Evolutionary conservation across 1,284 basidiomycete genomes (phyloP), one percentile per base, ranked within the genome.

Genomic region (Moesziomyces aphidis): DNA sequence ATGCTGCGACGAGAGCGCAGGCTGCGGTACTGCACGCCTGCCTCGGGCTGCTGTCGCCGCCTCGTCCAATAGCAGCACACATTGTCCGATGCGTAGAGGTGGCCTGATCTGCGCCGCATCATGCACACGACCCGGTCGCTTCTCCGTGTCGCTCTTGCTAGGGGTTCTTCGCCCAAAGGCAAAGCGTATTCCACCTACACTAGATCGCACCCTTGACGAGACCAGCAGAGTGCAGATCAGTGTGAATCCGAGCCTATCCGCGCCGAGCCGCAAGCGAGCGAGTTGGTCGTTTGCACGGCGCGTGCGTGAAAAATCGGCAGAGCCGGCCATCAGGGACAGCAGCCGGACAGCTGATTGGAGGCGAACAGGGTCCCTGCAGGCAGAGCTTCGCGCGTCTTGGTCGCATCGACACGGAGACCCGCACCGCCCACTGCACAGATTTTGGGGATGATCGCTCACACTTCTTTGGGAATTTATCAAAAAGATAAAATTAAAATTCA

Each of bases 91-190:
- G 19, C 39, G 26, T 19, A 34, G 39, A 42, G 39, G 39, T 42
- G 39, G 39, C 39, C 39, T 42, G 39, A 42, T 42, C 39, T 42
- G 39, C 39, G 39, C 39, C 39, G 39, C 39, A 42, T 42, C 39
- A 42, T 42, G 39, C 39, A 42, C 17, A 3, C 17, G 39, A 42
- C 6, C 39, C 39, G 17, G 31, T 11, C 31, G 31, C 31, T 11
- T 34, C 31, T 34, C 31, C 2, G 31, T 34, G 11, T 34, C 31
- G 31, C 31, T 34, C 31, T 3, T 34, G 1, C 13, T 34, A 9
- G 11, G 3, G 13, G 31, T 4, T 13, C 4, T 11, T 34, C 11
- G 31, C n/a, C n/a, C n/a, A n/a, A n/a, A n/a, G n/a, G n/a, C n/a
- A n/a, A n/a, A n/a, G n/a, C n/a, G n/a, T n/a, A n/a, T n/a, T n/a